Evolutionary conservation across 352 stramenopile species (phyloP).

Genomic region (Globisporangium acanthophoron): DNA sequence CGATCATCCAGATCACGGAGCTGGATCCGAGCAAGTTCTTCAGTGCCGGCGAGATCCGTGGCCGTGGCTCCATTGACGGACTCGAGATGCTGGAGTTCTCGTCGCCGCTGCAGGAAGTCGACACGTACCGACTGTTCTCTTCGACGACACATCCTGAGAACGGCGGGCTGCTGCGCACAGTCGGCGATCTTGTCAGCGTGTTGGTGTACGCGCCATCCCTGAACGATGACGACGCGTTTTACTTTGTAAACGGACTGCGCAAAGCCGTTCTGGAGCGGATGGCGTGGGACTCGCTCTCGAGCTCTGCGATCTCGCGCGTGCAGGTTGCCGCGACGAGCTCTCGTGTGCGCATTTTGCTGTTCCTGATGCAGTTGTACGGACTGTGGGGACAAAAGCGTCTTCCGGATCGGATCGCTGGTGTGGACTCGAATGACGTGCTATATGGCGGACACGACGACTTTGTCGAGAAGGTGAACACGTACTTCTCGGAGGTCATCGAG

Average conservation of each 20-base stretch:
- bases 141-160: neutral
- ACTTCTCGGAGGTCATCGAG: constrained; percentile 49
- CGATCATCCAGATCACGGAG: constrained; percentile 75
- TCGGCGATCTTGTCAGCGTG: constrained; percentile 51
- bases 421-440: constrained; percentile 85
- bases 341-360: constrained; percentile 35
- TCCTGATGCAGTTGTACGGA: constrained; percentile 46
- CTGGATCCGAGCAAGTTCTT: constrained; percentile 25
- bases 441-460: constrained; percentile 67
- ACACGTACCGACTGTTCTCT: neutral
- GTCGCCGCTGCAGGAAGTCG: neutral
- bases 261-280: constrained; percentile 68
- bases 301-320: constrained; percentile 3
- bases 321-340: constrained; percentile 11
- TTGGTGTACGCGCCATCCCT: constrained; percentile 74
- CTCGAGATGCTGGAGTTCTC: constrained; percentile 1
- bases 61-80: constrained; percentile 2
- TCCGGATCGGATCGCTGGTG: constrained; percentile 25
- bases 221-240: constrained; percentile 80
- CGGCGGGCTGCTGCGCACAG: constrained; percentile 19
- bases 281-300: constrained; percentile 12
- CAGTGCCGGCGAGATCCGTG: neutral
- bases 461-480: constrained; percentile 32
- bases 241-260: constrained; percentile 72
- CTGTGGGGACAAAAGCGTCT: constrained; percentile 54